Evolutionary conservation across 768 basidiomycete genomes (phyloP).

Genomic region (Hypsizygus marmoreus): DNA sequence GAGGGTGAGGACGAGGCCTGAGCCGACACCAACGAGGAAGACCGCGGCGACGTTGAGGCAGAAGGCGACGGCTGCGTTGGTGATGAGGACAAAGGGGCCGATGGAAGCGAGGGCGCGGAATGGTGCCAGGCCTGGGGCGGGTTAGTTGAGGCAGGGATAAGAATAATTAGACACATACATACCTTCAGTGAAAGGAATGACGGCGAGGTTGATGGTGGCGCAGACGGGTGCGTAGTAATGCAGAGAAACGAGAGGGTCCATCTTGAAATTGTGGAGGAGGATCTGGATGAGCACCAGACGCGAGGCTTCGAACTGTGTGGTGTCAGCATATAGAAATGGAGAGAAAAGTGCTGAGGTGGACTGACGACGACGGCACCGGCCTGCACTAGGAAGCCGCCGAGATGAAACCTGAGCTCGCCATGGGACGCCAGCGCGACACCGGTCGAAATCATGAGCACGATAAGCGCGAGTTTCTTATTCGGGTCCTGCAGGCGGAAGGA

Average conservation of each 20-base stretch:
- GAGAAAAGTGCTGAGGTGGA: conserved; percentile 22
- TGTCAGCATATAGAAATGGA: background rate
- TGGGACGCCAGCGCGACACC: conserved; percentile 90
- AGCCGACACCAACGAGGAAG: conserved; percentile 87
- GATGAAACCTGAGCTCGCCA: conserved; percentile 85
- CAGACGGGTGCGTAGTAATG: conserved; percentile 98
- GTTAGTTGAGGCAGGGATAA: too few relatives aligned
- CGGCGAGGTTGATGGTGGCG: conserved; percentile 80
- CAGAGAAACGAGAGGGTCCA: conserved; percentile 94
- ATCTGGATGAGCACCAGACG: conserved; percentile 97
- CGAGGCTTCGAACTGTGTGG: conserved; percentile 80
- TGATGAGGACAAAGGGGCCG: conserved; percentile 71
- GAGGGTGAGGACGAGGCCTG: conserved; percentile 86
- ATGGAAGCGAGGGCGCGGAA: conserved; percentile 70
- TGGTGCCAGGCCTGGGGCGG: conserved; percentile 59
- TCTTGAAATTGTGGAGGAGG: conserved; percentile 91
- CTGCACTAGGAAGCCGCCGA: conserved; percentile 87
- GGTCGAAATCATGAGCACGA: conserved; percentile 87
- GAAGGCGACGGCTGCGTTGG: conserved; percentile 89
- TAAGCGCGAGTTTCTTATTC: conserved; percentile 73
- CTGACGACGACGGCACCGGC: conserved; percentile 81
- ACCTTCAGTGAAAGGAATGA: conserved; percentile 93
- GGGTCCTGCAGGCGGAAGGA: conserved; percentile 86
- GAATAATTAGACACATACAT: too few relatives aligned
- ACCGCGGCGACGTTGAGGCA: conserved; percentile 91